A percentile compares a stretch with the other conserved stretches of the same genome.
phyloP scores from a whole-genome alignment of 768 basidiomycete genomes.

The Termitomyces sp. region DNA sequence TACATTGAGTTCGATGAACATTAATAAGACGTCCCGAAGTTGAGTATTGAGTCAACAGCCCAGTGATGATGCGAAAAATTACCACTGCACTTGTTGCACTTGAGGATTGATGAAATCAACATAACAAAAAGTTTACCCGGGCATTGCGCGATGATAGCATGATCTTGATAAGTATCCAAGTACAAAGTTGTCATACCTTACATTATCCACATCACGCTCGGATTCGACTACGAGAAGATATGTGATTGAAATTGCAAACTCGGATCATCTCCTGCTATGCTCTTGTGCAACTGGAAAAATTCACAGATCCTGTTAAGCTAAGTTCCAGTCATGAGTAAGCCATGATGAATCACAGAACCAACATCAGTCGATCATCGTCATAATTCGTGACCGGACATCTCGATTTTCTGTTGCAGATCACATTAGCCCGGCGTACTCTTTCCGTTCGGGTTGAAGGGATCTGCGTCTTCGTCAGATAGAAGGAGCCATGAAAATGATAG shows the following conservation, averaged over 20 bases:
- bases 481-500: background rate
- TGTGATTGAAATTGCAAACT: background rate
- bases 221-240: background rate
- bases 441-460: background rate
- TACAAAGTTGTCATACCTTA: background rate
- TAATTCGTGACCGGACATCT: background rate
- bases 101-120: background rate
- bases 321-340: background rate
- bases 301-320: background rate
- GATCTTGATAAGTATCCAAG: background rate
- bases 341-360: background rate
- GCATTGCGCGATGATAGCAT: background rate
- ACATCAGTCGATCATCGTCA: background rate
- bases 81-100: background rate
- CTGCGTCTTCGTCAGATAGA: background rate
- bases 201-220: background rate
- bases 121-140: background rate
- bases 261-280: background rate
- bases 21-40: background rate
- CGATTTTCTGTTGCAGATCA: background rate
- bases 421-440: background rate
- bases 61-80: background rate
- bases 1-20: background rate
- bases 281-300: background rate
- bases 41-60: background rate